Conservation (phyloP, 2,329 filamentous ascomycete genomes). For the Lasiodiplodia hormozganensis region DNA sequence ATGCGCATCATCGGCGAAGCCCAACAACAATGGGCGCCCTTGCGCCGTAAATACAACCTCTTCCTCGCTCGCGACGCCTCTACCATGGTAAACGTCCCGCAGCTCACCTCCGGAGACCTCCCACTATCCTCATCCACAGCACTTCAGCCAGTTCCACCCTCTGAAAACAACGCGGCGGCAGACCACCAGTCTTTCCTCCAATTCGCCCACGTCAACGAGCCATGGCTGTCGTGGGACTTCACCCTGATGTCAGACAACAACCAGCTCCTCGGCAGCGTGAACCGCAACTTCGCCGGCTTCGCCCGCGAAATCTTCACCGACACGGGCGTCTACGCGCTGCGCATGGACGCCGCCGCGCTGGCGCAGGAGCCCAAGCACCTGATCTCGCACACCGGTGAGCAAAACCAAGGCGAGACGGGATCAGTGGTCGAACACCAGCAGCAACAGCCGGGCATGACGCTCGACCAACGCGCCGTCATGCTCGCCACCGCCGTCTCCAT, state of each 20-base stretch:
- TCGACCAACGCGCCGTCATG: slow-evolving; percentile 71
- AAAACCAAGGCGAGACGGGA: not conserved
- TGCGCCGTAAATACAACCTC: slow-evolving; percentile 69
- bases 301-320: slow-evolving; percentile 71
- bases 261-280: slow-evolving; percentile 65
- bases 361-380: not conserved
- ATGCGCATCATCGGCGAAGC: slow-evolving; percentile 70
- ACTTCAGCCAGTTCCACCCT: slow-evolving; percentile 40
- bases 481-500: slow-evolving; percentile 69
- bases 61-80: slow-evolving; percentile 61
- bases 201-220: slow-evolving; percentile 69
- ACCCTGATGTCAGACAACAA: slow-evolving; percentile 59
- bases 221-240: slow-evolving; percentile 71
- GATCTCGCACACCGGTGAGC: not conserved
- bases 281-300: slow-evolving; percentile 68
- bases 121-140: slow-evolving; percentile 56
- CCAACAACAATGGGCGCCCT: slow-evolving; percentile 68
- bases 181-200: slow-evolving; percentile 56
- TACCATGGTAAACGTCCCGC: slow-evolving; percentile 39
- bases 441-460: slow-evolving; percentile 61
- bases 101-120: slow-evolving; percentile 53
- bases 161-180: slow-evolving; percentile 43
- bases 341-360: slow-evolving; percentile 65
- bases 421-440: slow-evolving; percentile 37
- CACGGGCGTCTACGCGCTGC: slow-evolving; percentile 68